Evolutionary conservation across 2,329 filamentous ascomycete species (phyloP), one percentile per base, ranked within the genome.

Genomic region (Ascochyta viciae-villosae): DNA sequence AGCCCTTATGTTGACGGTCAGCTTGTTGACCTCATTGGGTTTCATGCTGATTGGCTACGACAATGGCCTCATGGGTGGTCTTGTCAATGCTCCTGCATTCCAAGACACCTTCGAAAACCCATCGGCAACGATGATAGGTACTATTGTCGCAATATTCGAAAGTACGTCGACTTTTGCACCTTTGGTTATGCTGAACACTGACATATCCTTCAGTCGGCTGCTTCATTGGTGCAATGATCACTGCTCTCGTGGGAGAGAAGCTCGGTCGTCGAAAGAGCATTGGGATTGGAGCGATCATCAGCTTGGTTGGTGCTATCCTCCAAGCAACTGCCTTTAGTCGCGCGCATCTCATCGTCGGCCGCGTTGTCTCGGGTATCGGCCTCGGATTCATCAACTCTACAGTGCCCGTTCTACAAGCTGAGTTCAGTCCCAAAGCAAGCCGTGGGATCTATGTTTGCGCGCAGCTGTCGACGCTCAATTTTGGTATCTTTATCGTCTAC

Each of bases 31-130:
- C 24, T 64, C 60, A 9, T 50, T 63, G 15, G 60, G 62, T 13
- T 81, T 84, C 45, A 64, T 64, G 62, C 35, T 64, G 5, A 62
- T 64, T 57, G 82, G 82, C 29, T 84, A 82, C 85, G 88, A 91
- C 68, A 67, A 77, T 58, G 88, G 89, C 65, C 87, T 90, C n/a
- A 91, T 89, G 81, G 88, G 63, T 4, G 67, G 67, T 24, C 85
- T 92, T 60, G 78, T 92, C 50, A 90, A 88, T 7, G 83, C 92
- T 68, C 77, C 82, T 22, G 78, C 80, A n/a, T 89, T 89, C 65
- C 84, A 9, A 61, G 60, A 37, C 43, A 61, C 60, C 2, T 62
- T 63, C 34, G 35, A 58, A 12, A 35, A 58, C 6, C 61, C 57
- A 10, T 64, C 61, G 3, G 56, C 62, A 5, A 53, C 57, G 8